phyloP scores from a whole-genome alignment of 2,329 filamentous ascomycete genomes.

The Boeremia lycopersici region DNA sequence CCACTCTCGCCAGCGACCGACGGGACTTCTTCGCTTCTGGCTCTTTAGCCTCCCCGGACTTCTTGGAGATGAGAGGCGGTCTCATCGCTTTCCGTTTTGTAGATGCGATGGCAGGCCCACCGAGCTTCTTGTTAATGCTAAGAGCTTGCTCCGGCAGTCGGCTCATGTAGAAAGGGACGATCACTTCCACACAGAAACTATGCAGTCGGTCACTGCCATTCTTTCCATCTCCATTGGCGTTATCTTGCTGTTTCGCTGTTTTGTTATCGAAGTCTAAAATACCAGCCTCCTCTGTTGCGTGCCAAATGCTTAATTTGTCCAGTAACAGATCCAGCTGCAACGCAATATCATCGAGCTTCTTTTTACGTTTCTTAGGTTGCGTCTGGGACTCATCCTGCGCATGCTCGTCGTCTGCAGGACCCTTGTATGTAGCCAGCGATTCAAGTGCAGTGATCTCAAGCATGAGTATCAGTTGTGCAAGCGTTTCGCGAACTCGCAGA shows the following conservation, averaged over 20 bases:
- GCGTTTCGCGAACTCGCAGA: slow-evolving; percentile 75
- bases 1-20: slow-evolving; percentile 65
- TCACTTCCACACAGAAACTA: slow-evolving; percentile 80
- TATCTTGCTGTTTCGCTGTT: slow-evolving; percentile 28
- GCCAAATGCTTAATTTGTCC: slow-evolving; percentile 83
- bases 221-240: slow-evolving; percentile 30
- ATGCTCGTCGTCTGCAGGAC: slow-evolving; percentile 28
- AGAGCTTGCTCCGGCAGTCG: slow-evolving; percentile 75
- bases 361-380: slow-evolving; percentile 52
- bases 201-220: slow-evolving; percentile 65
- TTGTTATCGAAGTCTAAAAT: slow-evolving; percentile 43
- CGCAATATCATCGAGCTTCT: slow-evolving; percentile 70
- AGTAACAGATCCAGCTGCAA: slow-evolving; percentile 74
- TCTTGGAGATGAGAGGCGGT: slow-evolving; percentile 36
- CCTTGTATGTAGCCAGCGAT: slow-evolving; percentile 47
- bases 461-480: slow-evolving; percentile 79
- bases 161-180: slow-evolving; percentile 81
- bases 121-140: slow-evolving; percentile 75
- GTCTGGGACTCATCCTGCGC: slow-evolving; percentile 25
- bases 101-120: slow-evolving; percentile 70
- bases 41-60: slow-evolving; percentile 49
- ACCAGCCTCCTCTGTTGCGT: slow-evolving; percentile 70
- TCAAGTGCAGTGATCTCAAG: slow-evolving; percentile 78
- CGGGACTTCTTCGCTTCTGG: slow-evolving; percentile 50
- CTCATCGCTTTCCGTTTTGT: slow-evolving; percentile 56